Percentiles rank a stretch among this genome's conserved stretches.
Evolutionary conservation across 495 filamentous ascomycete genomes (phyloP).

Genomic region (Penicillium nucicola): DNA sequence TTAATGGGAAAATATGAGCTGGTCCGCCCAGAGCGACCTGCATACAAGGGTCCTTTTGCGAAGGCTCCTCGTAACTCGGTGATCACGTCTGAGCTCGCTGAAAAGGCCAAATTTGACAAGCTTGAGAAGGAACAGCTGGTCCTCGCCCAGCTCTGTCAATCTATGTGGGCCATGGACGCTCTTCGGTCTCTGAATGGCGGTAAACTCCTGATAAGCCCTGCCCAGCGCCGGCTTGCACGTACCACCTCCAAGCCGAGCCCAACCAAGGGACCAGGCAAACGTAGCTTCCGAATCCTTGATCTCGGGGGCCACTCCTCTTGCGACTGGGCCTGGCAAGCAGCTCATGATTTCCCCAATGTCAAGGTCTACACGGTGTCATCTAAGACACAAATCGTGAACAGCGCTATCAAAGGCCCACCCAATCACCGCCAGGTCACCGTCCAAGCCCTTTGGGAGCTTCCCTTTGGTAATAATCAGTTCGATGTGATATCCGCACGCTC

Average conservation of each 20-base stretch:
- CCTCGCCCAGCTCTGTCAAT: constrained; percentile 65
- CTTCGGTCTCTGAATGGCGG: constrained; percentile 76
- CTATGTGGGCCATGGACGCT: constrained; percentile 80
- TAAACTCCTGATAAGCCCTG: constrained; percentile 72
- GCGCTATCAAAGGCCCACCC: constrained; percentile 70
- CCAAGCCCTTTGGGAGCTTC: constrained; percentile 69
- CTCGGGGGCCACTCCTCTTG: constrained; percentile 80
- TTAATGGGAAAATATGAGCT: constrained; percentile 75
- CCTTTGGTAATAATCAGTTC: constrained; percentile 85
- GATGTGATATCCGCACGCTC: constrained; percentile 91
- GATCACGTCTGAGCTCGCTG: constrained; percentile 34
- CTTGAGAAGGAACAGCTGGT: constrained; percentile 79
- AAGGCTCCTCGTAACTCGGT: constrained; percentile 52
- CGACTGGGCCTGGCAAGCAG: constrained; percentile 95
- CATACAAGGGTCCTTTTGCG: constrained; percentile 50
- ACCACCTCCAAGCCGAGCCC: neutral
- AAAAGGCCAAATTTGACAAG: constrained; percentile 47
- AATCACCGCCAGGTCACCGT: constrained; percentile 85
- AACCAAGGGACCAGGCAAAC: constrained; percentile 9
- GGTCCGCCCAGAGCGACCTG: constrained; percentile 41
- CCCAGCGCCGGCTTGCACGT: constrained; percentile 51
- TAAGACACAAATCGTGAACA: constrained; percentile 64
- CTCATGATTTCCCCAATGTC: constrained; percentile 75
- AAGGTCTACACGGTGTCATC: constrained; percentile 83
- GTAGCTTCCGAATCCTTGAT: constrained; percentile 67